Evolutionary conservation across 2,329 filamentous ascomycete genomes (phyloP).

Genomic region (Pyrenochaeta sp.): DNA sequence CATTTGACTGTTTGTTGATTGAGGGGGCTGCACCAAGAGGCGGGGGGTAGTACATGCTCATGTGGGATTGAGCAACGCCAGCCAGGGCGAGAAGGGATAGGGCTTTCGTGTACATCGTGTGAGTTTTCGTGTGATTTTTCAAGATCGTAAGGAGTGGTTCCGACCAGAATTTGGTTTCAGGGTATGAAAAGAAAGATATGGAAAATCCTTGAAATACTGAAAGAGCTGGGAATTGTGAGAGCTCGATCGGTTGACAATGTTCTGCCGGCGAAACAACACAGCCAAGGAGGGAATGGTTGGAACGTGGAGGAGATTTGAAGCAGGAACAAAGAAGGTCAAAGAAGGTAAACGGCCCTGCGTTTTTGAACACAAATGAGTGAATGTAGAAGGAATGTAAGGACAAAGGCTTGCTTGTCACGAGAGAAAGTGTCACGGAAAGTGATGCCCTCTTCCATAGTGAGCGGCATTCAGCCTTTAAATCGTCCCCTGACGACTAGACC

Average conservation of each 20-base stretch:
- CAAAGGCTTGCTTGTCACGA: constrained; percentile 42
- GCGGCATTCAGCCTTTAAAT: constrained; percentile 30
- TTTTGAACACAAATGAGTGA: constrained; percentile 35
- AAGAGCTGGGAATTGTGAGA: constrained; percentile 11
- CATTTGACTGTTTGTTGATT: constrained; percentile 42
- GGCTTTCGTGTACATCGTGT: constrained; percentile 37
- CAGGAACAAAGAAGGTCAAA: constrained; percentile 30
- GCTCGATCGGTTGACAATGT: constrained; percentile 24
- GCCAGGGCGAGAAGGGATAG: constrained; percentile 37
- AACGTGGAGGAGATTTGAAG: constrained; percentile 8
- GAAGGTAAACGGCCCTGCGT: constrained; percentile 41
- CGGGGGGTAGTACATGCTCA: constrained; percentile 54
- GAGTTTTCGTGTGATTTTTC: too few species aligned
- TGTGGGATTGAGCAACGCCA: constrained; percentile 46
- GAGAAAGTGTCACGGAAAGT: constrained; percentile 33
- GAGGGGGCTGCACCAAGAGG: constrained; percentile 56
- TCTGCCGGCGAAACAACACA: constrained; percentile 1
- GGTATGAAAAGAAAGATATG: constrained; percentile 18
- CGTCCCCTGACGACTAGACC: constrained; percentile 13
- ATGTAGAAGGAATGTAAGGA: constrained; percentile 39
- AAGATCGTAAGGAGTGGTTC: constrained; percentile 13
- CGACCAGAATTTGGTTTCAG: constrained; percentile 9
- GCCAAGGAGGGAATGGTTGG: constrained; percentile 1
- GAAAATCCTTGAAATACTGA: constrained; percentile 15
- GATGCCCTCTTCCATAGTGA: constrained; percentile 26